Evolutionary conservation across 306 rosid species (phyloP).

Genomic region (Gastrolobium villosum): DNA sequence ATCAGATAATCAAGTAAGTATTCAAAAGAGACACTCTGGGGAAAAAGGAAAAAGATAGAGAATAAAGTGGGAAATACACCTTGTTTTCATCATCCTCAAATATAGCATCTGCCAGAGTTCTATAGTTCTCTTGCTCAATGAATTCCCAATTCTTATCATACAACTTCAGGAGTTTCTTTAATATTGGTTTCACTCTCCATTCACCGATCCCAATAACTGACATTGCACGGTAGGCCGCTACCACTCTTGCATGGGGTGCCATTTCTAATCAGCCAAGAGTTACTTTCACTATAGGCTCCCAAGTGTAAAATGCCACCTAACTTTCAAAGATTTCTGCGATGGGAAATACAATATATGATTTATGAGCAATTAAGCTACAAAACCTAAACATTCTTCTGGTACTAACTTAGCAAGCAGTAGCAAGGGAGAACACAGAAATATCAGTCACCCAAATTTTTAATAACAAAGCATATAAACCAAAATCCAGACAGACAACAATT

Average conservation of each 20-base stretch:
- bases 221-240: conserved; percentile 80
- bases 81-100: conserved; percentile 73
- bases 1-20: conserved; percentile 33
- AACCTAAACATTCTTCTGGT: conserved; percentile 18
- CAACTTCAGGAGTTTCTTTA: conserved; percentile 75
- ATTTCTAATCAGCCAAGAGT: conserved; percentile 53
- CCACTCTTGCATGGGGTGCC: conserved; percentile 70
- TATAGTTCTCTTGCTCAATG: conserved; percentile 86
- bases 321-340: conserved; percentile 41
- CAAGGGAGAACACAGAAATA: not conserved
- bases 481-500: not conserved
- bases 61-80: conserved; percentile 54
- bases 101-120: conserved; percentile 90
- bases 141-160: conserved; percentile 91
- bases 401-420: not conserved
- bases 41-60: not conserved
- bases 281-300: conserved; percentile 42
- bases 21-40: not conserved
- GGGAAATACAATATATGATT: conserved; percentile 23
- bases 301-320: conserved; percentile 40
- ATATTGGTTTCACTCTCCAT: conserved; percentile 73
- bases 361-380: conserved; percentile 26
- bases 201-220: conserved; percentile 67
- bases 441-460: not conserved
- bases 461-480: not conserved